Percentiles rank a stretch among this genome's conserved stretches.
phyloP scores from a whole-genome alignment of 257 asterid genomes.

The Nicotiana tomentosiformis region DNA sequence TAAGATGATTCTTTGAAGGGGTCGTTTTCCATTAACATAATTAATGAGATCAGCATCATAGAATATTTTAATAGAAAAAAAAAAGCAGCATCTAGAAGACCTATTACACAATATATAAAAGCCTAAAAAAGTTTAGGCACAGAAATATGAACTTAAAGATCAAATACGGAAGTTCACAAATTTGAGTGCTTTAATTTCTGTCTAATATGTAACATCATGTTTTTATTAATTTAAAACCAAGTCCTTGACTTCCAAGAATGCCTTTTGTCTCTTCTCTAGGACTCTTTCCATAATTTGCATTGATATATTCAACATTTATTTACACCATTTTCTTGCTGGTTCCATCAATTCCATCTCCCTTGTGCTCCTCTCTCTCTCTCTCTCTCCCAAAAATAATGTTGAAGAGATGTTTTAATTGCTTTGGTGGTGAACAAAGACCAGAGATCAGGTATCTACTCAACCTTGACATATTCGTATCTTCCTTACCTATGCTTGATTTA shows the following conservation, averaged over 20 bases:
- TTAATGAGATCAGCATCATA: neutral
- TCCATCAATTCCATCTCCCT: neutral
- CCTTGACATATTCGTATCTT: neutral
- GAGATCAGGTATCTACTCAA: slow-evolving; percentile 9
- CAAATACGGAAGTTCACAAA: neutral
- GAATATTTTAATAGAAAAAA: too few relatives aligned
- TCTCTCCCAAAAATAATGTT: slow-evolving; percentile 12
- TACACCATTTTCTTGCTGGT: neutral
- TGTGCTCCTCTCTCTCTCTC: neutral
- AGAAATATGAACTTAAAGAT: neutral
- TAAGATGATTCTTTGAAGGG: neutral
- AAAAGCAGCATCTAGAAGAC: too few relatives aligned
- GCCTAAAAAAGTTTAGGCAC: too few relatives aligned
- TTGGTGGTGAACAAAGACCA: slow-evolving; percentile 4
- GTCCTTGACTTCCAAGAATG: slow-evolving; percentile 5
- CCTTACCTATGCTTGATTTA: neutral
- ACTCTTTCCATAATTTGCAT: neutral
- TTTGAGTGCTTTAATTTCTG: neutral
- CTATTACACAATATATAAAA: too few relatives aligned
- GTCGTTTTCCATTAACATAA: neutral
- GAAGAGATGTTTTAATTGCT: slow-evolving; percentile 24
- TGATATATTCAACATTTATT: neutral
- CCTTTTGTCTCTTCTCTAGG: neutral
- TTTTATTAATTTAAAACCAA: neutral
- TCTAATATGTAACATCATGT: neutral